phyloP scores from a whole-genome alignment of 768 basidiomycete genomes.

The Leccinum fibrillosum region DNA sequence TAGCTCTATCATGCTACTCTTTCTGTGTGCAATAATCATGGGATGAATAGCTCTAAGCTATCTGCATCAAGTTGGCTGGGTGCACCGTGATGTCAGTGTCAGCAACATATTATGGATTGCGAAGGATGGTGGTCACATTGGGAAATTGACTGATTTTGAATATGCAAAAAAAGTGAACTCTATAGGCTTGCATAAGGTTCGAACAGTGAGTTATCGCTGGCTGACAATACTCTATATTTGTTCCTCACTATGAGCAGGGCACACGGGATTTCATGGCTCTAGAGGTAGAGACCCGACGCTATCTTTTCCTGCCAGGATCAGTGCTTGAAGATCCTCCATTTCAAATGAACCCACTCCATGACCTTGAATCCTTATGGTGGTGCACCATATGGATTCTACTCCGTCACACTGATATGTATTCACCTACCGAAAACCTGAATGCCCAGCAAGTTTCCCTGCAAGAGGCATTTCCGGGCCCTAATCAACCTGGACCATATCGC shows the following conservation, averaged over 20 bases:
- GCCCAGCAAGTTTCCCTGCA: too few species aligned
- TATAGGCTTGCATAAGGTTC: not conserved
- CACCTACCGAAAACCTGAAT: not conserved
- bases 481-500: too few species aligned
- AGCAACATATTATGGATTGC: not conserved
- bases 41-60: not conserved
- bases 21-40: not conserved
- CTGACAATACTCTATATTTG: not conserved
- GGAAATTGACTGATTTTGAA: conserved; percentile 15
- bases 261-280: not conserved
- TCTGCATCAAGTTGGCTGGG: conserved; percentile 5
- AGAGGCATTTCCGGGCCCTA: too few species aligned
- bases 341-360: not conserved
- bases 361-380: not conserved
- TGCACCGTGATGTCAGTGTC: conserved; percentile 6
- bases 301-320: not conserved
- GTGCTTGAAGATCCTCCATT: not conserved
- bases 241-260: not conserved
- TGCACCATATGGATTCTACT: not conserved
- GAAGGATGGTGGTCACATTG: not conserved
- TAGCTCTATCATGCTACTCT: not conserved
- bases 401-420: not conserved
- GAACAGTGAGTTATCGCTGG: conserved; percentile 5
- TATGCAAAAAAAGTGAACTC: conserved; percentile 4
- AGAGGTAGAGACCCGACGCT: not conserved